Conservation (phyloP, 805 yeast genomes). For the Kluyveromyces aestuarii region DNA sequence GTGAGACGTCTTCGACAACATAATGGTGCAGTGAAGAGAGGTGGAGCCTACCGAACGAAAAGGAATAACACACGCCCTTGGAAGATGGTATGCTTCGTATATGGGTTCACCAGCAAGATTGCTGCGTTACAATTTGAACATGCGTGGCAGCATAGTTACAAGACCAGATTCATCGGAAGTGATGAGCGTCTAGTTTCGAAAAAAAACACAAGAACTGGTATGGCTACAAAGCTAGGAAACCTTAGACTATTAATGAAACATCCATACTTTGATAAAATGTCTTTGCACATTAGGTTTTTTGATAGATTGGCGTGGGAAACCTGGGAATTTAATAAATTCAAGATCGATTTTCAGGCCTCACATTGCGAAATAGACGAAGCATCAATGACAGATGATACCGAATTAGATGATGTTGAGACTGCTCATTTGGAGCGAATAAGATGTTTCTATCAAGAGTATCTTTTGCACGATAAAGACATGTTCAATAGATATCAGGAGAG, state of each 20-base stretch:
- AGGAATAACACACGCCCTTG: constrained; percentile 57
- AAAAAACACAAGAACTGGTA: constrained; percentile 31
- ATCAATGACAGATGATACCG: constrained; percentile 3
- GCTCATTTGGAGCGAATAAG: constrained; percentile 21
- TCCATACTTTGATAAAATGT: constrained; percentile 36
- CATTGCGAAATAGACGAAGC: constrained; percentile 1
- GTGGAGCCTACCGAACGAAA: constrained; percentile 67
- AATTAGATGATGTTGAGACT: neutral
- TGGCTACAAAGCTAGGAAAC: constrained; percentile 41
- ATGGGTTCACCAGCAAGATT: constrained; percentile 63
- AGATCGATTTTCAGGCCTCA: neutral
- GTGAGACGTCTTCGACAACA: constrained; percentile 62
- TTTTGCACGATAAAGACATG: constrained; percentile 6
- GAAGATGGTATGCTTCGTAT: constrained; percentile 53
- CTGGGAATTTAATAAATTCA: constrained; percentile 21
- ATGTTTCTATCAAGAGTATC: constrained; percentile 15
- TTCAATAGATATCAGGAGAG: constrained; percentile 12
- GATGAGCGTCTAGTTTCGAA: constrained; percentile 31
- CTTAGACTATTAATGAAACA: constrained; percentile 36
- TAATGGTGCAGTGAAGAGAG: constrained; percentile 52
- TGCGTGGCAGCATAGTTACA: constrained; percentile 70
- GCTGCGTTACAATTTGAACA: constrained; percentile 76
- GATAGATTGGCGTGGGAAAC: constrained; percentile 15
- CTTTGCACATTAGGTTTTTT: constrained; percentile 40
- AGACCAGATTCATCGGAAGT: constrained; percentile 48